These are phyloP conservation scores for Microdochium nivale DNA, from an alignment of 2,329 filamentous ascomycete species.

Conservation along the genomic window DNA sequence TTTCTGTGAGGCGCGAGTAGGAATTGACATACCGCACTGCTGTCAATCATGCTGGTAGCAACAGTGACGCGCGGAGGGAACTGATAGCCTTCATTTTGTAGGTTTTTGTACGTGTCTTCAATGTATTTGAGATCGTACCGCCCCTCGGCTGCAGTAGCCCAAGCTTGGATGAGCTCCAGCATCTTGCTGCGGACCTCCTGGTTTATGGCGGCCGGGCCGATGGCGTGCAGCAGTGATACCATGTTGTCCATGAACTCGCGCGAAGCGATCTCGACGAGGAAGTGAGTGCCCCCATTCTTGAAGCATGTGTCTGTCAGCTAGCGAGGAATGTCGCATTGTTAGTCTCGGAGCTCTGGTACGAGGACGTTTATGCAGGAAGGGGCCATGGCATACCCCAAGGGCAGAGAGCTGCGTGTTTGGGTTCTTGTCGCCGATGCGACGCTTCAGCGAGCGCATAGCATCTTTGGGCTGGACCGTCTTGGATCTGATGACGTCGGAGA, in stretches of 20 bases:
- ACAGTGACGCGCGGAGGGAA: conserved; percentile 85
- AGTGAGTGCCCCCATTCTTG: conserved; percentile 95
- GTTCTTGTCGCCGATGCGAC: conserved; percentile 92
- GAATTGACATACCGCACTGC: conserved; percentile 65
- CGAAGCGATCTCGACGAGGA: conserved; percentile 89
- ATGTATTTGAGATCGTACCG: conserved; percentile 80
- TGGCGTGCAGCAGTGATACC: conserved; percentile 77
- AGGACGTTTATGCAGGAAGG: conserved; percentile 43
- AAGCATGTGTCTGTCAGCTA: conserved; percentile 95
- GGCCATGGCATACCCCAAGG: conserved; percentile 27
- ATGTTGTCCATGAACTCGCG: conserved; percentile 98
- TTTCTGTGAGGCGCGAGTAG: background rate
- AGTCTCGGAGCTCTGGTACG: no score
- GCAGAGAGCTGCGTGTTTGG: conserved; percentile 93
- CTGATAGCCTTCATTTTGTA: conserved; percentile 78
- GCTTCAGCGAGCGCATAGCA: conserved; percentile 93
- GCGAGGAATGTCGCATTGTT: conserved; percentile 6
- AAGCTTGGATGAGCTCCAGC: conserved; percentile 84
- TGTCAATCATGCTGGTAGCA: conserved; percentile 96
- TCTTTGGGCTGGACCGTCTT: conserved; percentile 97
- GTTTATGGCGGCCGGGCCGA: conserved; percentile 67
- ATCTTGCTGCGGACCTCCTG: conserved; percentile 83
- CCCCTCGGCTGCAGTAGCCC: conserved; percentile 83
- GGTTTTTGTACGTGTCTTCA: conserved; percentile 71
- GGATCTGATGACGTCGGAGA: conserved; percentile 93